Conservation (phyloP, 805 yeast species). For the Vanderwaltozyma tropicalis region DNA sequence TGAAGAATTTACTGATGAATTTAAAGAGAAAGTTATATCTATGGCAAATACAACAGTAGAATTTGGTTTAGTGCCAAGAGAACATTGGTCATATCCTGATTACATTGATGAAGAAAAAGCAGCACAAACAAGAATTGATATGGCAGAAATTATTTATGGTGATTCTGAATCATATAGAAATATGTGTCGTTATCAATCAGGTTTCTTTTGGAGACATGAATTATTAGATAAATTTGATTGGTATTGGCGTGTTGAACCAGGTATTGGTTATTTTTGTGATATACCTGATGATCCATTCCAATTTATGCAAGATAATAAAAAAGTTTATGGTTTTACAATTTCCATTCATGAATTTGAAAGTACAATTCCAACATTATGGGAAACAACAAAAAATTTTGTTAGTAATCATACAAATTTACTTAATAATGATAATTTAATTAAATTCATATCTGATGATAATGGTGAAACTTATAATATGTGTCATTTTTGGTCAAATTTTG, state of each 20-base stretch:
- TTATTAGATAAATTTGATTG: slow-evolving; percentile 60
- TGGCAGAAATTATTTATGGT: slow-evolving; percentile 58
- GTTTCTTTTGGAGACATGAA: slow-evolving; percentile 69
- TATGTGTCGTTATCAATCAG: slow-evolving; percentile 84
- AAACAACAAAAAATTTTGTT: slow-evolving; percentile 53
- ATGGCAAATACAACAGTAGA: slow-evolving; percentile 47
- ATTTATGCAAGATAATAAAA: slow-evolving; percentile 65
- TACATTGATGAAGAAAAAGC: slow-evolving; percentile 70
- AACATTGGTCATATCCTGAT: slow-evolving; percentile 84
- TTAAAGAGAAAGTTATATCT: slow-evolving; percentile 44
- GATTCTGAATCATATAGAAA: slow-evolving; percentile 67
- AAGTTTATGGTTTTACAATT: slow-evolving; percentile 68
- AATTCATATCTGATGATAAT: slow-evolving; percentile 59
- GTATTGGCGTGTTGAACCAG: slow-evolving; percentile 93
- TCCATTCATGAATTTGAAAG: slow-evolving; percentile 57
- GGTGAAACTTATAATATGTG: slow-evolving; percentile 71
- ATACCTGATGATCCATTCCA: slow-evolving; percentile 69
- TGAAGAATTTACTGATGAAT: slow-evolving; percentile 60
- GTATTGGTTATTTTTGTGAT: slow-evolving; percentile 62
- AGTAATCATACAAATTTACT: slow-evolving; percentile 43
- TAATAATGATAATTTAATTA: slow-evolving; percentile 52
- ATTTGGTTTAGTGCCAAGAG: slow-evolving; percentile 63
- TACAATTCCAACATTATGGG: slow-evolving; percentile 74
- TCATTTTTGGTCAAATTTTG: slow-evolving; percentile 85
- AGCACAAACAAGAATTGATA: slow-evolving; percentile 42